Evolutionary conservation across 139 green algal species (phyloP).

Genomic region (Chlorella sp.): DNA sequence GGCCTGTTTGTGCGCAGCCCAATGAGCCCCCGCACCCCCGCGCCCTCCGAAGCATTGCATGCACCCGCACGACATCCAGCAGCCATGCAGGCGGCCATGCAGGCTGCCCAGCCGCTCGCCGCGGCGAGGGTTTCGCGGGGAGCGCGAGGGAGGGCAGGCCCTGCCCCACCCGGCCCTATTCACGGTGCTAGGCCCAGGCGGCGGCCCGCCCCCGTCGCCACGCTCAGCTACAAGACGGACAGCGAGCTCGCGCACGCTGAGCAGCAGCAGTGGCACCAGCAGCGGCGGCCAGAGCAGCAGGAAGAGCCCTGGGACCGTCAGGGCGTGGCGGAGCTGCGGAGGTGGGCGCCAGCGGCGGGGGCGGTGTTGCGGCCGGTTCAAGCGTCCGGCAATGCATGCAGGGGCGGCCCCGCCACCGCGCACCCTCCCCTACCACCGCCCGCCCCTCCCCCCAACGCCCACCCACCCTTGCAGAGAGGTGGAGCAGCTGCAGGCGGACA

Average conservation of each 20-base stretch:
- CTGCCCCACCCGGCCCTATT: too few relatives aligned
- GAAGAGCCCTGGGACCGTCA: background rate
- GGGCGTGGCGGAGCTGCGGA: background rate
- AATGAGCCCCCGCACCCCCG: too few relatives aligned
- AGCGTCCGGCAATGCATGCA: background rate
- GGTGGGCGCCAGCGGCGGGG: background rate
- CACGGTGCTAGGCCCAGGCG: too few relatives aligned
- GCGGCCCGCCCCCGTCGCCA: too few relatives aligned
- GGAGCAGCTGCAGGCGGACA: slow-evolving; percentile 16
- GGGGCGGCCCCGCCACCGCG: background rate
- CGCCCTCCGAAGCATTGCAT: too few relatives aligned
- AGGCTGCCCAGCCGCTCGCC: too few relatives aligned
- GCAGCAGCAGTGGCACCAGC: background rate
- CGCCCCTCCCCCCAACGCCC: background rate
- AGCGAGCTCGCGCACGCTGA: background rate
- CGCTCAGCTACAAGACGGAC: background rate
- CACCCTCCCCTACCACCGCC: background rate
- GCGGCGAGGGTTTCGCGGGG: too few relatives aligned
- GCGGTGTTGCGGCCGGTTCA: background rate
- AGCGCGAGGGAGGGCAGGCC: too few relatives aligned
- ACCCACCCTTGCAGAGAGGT: slow-evolving; percentile 1
- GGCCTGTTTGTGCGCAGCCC: too few relatives aligned
- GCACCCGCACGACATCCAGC: too few relatives aligned
- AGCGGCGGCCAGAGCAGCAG: slow-evolving; percentile 8
- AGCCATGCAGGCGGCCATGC: too few relatives aligned